Conservation (phyloP, 768 basidiomycete species). For the Strobilomyces echinocephalus region DNA sequence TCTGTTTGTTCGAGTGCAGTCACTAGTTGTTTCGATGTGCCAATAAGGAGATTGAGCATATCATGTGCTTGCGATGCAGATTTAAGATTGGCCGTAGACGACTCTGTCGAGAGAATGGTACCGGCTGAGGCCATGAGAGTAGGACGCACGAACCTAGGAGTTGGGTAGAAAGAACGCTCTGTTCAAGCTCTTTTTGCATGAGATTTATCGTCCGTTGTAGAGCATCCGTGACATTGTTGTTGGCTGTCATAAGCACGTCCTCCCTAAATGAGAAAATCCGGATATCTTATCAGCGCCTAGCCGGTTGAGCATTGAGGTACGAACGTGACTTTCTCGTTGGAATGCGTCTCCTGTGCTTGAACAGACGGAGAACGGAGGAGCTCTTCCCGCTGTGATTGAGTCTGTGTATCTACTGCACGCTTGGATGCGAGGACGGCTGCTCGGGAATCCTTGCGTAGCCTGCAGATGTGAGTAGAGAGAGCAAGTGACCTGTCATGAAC, state of each 20-base stretch:
- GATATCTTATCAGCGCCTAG: not conserved
- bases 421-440: slow-evolving; percentile 72
- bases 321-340: slow-evolving; percentile 59
- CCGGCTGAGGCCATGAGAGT: not conserved
- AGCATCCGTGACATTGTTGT: slow-evolving; percentile 82
- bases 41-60: slow-evolving; percentile 62
- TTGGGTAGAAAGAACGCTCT: slow-evolving; percentile 80
- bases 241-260: slow-evolving; percentile 85
- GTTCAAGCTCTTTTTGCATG: slow-evolving; percentile 91
- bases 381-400: slow-evolving; percentile 61
- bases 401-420: slow-evolving; percentile 55
- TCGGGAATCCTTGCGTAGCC: slow-evolving; percentile 59
- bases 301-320: slow-evolving; percentile 24
- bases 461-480: slow-evolving; percentile 22
- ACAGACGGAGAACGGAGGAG: slow-evolving; percentile 52
- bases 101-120: slow-evolving; percentile 41
- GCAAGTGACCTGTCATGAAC: slow-evolving; percentile 16
- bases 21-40: slow-evolving; percentile 79
- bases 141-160: slow-evolving; percentile 58
- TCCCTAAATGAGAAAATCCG: slow-evolving; percentile 43
- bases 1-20: slow-evolving; percentile 86
- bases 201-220: slow-evolving; percentile 77
- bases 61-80: slow-evolving; percentile 77
- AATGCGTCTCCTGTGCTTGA: slow-evolving; percentile 38
- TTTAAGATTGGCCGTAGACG: slow-evolving; percentile 71